A percentile compares a stretch with the other conserved stretches of the same genome.
Evolutionary conservation across 805 yeast genomes (phyloP).

Genomic region (Schwanniomyces occidentalis): DNA sequence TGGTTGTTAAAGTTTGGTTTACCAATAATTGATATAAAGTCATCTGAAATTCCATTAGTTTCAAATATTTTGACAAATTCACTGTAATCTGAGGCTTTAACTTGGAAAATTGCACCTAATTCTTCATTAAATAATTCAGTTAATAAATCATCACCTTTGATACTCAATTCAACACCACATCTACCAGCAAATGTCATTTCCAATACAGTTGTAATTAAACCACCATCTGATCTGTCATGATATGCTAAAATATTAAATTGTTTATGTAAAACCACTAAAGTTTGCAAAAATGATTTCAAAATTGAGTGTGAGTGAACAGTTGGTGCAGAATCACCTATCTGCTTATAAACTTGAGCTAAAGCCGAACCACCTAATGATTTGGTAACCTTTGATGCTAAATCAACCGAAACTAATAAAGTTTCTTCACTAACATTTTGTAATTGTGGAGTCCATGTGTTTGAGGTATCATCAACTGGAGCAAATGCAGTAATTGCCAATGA

Average conservation of each 20-base stretch:
- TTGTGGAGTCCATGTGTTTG: constrained; percentile 94
- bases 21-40: constrained; percentile 64
- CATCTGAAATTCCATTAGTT: constrained; percentile 56
- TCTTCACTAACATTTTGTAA: constrained; percentile 51
- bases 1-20: constrained; percentile 54
- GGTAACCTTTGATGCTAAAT: constrained; percentile 56
- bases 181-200: constrained; percentile 99
- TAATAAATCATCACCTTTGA: constrained; percentile 47
- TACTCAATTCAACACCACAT: constrained; percentile 67
- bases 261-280: constrained; percentile 73
- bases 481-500: constrained; percentile 90
- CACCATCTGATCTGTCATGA: constrained; percentile 98
- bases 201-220: constrained; percentile 75
- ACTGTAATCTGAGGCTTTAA: constrained; percentile 51
- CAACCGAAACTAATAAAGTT: constrained; percentile 74
- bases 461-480: constrained; percentile 80
- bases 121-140: constrained; percentile 84
- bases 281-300: constrained; percentile 68
- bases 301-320: constrained; percentile 68
- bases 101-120: constrained; percentile 94
- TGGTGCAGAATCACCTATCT: constrained; percentile 82
- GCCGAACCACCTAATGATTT: constrained; percentile 88
- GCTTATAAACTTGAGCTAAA: constrained; percentile 87
- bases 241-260: constrained; percentile 71
- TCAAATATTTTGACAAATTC: constrained; percentile 56